Base-by-base conservation (phyloP, 2,329 filamentous ascomycete species). In the Apiospora phragmitis region DNA sequence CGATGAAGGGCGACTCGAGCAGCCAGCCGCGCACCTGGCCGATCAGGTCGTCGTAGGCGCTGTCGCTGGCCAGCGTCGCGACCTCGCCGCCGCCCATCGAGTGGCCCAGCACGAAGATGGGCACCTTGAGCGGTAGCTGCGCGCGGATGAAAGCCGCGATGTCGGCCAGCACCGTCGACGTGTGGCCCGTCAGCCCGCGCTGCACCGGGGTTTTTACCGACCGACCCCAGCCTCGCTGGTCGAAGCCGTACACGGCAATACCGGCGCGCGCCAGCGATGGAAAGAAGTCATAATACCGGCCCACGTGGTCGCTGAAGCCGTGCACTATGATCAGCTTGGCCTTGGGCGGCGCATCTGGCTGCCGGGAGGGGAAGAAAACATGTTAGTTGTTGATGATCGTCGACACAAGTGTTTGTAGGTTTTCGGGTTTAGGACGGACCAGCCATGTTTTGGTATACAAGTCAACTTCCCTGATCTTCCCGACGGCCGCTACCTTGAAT, bases 221-320 rank as follows among this genome's bases (percentile, higher is more conserved):
- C 70, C 89, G 90, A 72, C 95, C 95, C 94, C 94, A 98, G 79
- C 95, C 94, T 80, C 90, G 91, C 85, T 97, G 95, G 80, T 98
- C 95, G 79, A 95, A 93, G 72, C 89, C 87, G 77, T 92, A 89
- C 66, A 94, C 88, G 77, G 93, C 90, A 76, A 98, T 94, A 72
- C 92, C 93, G 69, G 87, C 87, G 14, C 85, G 83, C 29, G 92
- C 91, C 66, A 98, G 87, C 18, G 83, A 84, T 7, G 90, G 87
- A 82, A 96, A 95, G 77, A 97, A 88, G 70, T 87, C 86, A 78
- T 90, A 88, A 83, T 97, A 97, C 71, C 90, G 89, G 81, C 93
- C 90, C 80, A 93, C 85, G 81, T 97, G 94, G 81, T 97, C 95
- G 80, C 90, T 94, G 86, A 95, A 98, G 77, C 95, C 95, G 83